phyloP scores from a whole-genome alignment of 2,329 filamentous ascomycete species.

The Pseudogymnoascus sp. region DNA sequence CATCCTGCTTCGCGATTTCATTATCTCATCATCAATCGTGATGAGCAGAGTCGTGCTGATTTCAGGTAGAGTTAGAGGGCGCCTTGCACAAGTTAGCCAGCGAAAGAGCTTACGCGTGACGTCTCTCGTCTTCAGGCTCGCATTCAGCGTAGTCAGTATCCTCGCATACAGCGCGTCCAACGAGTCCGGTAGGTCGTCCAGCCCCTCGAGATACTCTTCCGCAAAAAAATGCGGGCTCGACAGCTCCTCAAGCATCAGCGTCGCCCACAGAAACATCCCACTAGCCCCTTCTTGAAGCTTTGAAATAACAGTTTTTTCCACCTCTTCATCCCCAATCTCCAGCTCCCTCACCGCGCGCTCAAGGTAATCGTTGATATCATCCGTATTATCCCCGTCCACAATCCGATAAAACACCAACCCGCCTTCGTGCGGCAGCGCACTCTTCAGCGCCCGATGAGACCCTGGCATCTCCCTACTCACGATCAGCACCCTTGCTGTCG shows the following conservation, averaged over 20 bases:
- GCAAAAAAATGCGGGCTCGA: neutral
- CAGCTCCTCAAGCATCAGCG: constrained; percentile 9
- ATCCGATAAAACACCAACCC: neutral
- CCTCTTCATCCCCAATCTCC: constrained; percentile 4
- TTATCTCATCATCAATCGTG: neutral
- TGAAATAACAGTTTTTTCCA: neutral
- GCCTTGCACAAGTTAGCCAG: constrained; percentile 1
- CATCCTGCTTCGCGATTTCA: constrained; percentile 2
- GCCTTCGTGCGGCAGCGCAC: neutral
- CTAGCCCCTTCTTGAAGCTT: neutral
- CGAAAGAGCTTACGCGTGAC: constrained; percentile 1
- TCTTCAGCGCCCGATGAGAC: neutral
- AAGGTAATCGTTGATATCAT: neutral
- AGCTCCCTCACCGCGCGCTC: neutral
- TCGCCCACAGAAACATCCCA: constrained; percentile 11
- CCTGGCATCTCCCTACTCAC: constrained; percentile 1
- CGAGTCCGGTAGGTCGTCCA: neutral
- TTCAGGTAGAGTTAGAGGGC: neutral
- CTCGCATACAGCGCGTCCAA: neutral
- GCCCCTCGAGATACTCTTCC: neutral
- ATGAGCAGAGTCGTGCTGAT: constrained; percentile 5
- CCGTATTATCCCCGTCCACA: neutral
- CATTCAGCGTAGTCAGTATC: neutral
- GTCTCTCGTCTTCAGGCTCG: neutral
- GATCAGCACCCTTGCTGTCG: neutral